Percentiles rank a stretch among this genome's conserved stretches.
phyloP scores from a whole-genome alignment of 2,329 filamentous ascomycete species.

The Drechslerella stenobrocha region DNA sequence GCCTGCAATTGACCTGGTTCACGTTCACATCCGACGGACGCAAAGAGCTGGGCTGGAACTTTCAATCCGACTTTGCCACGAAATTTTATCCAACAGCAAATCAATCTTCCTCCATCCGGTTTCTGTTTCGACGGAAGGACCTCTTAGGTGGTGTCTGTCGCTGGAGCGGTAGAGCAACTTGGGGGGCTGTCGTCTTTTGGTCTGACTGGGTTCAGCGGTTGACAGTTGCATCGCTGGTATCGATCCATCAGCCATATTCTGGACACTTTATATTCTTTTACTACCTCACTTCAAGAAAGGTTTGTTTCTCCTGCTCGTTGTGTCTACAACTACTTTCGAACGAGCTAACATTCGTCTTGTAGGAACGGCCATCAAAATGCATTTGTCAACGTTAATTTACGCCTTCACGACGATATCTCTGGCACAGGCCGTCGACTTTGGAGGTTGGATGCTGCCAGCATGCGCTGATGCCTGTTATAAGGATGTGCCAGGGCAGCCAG shows the following conservation, averaged over 20 bases:
- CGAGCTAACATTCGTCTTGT: constrained; percentile 14
- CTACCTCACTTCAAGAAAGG: constrained; percentile 1
- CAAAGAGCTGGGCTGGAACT: constrained; percentile 15
- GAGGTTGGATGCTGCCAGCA: constrained; percentile 14
- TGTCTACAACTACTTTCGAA: no score
- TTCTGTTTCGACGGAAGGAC: constrained; percentile 26
- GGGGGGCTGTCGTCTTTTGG: constrained; percentile 36
- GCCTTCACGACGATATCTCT: constrained; percentile 19
- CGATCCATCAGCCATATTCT: constrained; percentile 7
- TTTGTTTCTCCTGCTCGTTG: no score
- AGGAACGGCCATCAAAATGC: constrained; percentile 14
- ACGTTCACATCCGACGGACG: constrained; percentile 16
- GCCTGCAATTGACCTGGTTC: constrained; percentile 4
- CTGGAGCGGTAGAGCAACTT: constrained; percentile 47
- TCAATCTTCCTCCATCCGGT: constrained; percentile 12
- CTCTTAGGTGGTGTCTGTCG: constrained; percentile 41
- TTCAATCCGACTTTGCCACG: constrained; percentile 18
- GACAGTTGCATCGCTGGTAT: constrained; percentile 20
- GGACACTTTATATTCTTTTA: constrained; percentile 7
- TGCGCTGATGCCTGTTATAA: constrained; percentile 36
- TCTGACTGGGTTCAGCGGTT: constrained; percentile 45
- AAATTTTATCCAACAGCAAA: constrained; percentile 25
- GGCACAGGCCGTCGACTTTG: constrained; percentile 33
- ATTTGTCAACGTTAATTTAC: constrained; percentile 22
- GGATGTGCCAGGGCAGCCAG: constrained; percentile 34